phyloP scores from a whole-genome alignment of 352 stramenopile species.

The Phytophthora foliorum region DNA sequence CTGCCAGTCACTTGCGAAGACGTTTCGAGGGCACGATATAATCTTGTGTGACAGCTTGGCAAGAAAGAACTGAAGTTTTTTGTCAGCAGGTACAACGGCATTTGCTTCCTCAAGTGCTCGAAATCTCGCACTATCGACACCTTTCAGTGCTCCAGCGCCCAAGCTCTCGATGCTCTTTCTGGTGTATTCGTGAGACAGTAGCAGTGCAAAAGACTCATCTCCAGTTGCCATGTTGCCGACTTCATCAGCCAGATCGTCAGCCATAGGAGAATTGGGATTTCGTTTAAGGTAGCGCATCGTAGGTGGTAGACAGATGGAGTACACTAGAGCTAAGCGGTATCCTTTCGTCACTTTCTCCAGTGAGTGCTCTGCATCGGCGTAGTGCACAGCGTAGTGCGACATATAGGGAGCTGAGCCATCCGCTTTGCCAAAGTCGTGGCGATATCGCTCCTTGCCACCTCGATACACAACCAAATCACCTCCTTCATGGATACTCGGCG shows the following conservation, averaged over 20 bases:
- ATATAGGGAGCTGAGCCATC: background rate
- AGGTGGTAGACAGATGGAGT: background rate
- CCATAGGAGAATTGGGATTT: background rate
- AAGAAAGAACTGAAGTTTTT: background rate
- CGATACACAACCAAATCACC: constrained; percentile 25
- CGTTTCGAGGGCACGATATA: background rate
- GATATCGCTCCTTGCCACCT: background rate
- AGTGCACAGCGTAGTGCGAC: background rate
- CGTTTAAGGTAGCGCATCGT: background rate
- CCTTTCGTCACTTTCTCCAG: background rate
- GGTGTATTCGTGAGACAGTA: constrained; percentile 17
- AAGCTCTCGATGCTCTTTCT: constrained; percentile 14
- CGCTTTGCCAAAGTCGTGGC: background rate
- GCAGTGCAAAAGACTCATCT: background rate
- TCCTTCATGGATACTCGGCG: constrained; percentile 29
- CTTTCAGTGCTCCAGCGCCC: constrained; percentile 22
- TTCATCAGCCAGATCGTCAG: background rate
- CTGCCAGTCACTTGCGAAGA: background rate
- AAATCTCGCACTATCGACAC: constrained; percentile 17
- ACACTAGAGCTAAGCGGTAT: background rate
- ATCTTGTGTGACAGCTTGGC: background rate
- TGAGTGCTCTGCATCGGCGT: background rate
- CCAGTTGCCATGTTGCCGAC: background rate
- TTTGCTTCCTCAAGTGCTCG: background rate
- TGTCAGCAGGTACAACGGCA: background rate